A percentile compares a stretch with the other conserved stretches of the same genome.
Evolutionary conservation across 2,329 filamentous ascomycete genomes (phyloP).

Genomic region (Diplodia corticola): DNA sequence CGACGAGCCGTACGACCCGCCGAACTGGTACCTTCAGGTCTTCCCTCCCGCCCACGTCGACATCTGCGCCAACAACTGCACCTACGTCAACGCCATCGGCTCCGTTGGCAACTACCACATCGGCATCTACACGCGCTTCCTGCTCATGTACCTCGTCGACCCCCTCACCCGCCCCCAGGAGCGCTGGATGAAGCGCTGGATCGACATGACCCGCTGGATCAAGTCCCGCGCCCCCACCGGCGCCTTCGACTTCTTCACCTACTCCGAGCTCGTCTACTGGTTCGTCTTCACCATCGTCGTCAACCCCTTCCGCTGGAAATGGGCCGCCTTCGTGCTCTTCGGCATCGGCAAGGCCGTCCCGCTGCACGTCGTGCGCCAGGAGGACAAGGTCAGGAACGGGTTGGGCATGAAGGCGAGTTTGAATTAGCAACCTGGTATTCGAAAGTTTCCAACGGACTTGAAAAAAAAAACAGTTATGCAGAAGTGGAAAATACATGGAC

Average conservation of each 20-base stretch:
- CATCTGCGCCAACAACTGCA: constrained; percentile 80
- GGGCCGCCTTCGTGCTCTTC: constrained; percentile 79
- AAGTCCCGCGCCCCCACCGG: constrained; percentile 70
- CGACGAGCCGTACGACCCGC: constrained; percentile 69
- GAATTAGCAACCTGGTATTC: no score
- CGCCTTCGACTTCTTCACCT: constrained; percentile 89
- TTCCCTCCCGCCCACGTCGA: constrained; percentile 75
- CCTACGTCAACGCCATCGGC: constrained; percentile 77
- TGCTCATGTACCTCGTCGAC: constrained; percentile 84
- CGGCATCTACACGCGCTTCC: constrained; percentile 81
- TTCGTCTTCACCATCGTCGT: constrained; percentile 75
- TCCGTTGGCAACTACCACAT: constrained; percentile 87
- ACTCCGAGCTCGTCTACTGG: constrained; percentile 82
- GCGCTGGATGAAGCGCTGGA: constrained; percentile 81
- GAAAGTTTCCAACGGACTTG: no score
- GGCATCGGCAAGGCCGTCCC: constrained; percentile 70
- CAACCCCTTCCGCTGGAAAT: constrained; percentile 90
- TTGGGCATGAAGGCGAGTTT: constrained; percentile 17
- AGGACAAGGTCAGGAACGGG: constrained; percentile 58
- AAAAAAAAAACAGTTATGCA: no score
- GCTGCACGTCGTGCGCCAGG: constrained; percentile 63
- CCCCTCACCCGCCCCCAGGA: constrained; percentile 70
- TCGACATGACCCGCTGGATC: constrained; percentile 75
- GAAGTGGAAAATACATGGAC: no score
- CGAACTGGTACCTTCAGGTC: constrained; percentile 86